A percentile compares a stretch with the other conserved stretches of the same genome.
Conservation (phyloP, 768 basidiomycete species). For the Mycena pura region DNA sequence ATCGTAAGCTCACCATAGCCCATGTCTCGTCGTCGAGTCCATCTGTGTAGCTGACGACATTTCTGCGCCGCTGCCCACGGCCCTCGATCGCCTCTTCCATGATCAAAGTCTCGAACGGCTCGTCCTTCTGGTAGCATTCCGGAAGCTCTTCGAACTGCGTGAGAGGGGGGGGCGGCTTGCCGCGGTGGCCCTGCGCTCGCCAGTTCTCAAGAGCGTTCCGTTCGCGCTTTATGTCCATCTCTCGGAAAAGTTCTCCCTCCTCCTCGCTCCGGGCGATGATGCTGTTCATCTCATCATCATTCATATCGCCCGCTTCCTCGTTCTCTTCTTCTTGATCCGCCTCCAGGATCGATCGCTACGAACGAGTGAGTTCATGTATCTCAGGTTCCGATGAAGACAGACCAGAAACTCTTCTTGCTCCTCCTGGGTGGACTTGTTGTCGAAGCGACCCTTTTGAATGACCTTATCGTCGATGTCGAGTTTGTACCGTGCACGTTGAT, state of each 20-base stretch:
- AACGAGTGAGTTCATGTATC: constrained; percentile 11
- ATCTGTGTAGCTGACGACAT: constrained; percentile 90
- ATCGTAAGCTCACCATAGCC: constrained; percentile 65
- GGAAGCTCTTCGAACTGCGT: constrained; percentile 92
- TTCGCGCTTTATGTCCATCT: constrained; percentile 84
- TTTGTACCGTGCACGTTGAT: constrained; percentile 93
- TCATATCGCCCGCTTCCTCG: constrained; percentile 91
- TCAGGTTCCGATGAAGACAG: constrained; percentile 34
- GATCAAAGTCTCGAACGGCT: constrained; percentile 72
- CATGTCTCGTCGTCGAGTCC: constrained; percentile 94
- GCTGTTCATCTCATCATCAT: constrained; percentile 93
- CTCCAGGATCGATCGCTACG: constrained; percentile 86
- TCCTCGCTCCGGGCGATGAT: constrained; percentile 86
- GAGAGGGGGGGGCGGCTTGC: constrained; percentile 77
- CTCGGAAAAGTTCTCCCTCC: constrained; percentile 77
- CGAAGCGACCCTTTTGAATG: constrained; percentile 98
- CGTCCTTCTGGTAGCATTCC: constrained; percentile 86
- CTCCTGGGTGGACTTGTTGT: constrained; percentile 97
- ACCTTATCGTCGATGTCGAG: constrained; percentile 99
- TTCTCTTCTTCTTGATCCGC: constrained; percentile 91
- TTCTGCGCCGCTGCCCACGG: constrained; percentile 84
- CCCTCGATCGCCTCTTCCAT: constrained; percentile 75
- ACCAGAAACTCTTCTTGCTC: constrained; percentile 97
- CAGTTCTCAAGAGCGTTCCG: constrained; percentile 68
- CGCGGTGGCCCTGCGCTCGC: constrained; percentile 76